A percentile compares a stretch with the other conserved stretches of the same genome.
Conservation (phyloP, 805 yeast species). For the Metschnikowia anglica region DNA sequence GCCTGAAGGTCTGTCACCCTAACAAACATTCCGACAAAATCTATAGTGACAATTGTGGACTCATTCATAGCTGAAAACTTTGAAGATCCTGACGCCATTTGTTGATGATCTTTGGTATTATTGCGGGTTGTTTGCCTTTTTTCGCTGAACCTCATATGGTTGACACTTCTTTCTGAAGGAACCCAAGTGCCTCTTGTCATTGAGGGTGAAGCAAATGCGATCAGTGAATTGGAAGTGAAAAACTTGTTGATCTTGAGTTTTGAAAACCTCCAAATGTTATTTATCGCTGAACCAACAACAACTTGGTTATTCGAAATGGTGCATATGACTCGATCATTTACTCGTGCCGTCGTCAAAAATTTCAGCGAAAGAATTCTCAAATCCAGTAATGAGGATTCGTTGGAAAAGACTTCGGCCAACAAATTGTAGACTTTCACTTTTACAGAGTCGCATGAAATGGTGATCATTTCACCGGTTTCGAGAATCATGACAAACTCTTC, state of each 20-base stretch:
- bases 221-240: constrained; percentile 11
- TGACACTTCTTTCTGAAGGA: not conserved
- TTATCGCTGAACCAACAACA: constrained; percentile 61
- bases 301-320: constrained; percentile 49
- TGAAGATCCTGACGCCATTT: not conserved
- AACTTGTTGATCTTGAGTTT: constrained; percentile 29
- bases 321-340: constrained; percentile 68
- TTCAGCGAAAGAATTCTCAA: constrained; percentile 49
- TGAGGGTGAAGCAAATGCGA: constrained; percentile 19
- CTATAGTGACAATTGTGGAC: constrained; percentile 51
- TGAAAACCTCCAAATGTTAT: constrained; percentile 63
- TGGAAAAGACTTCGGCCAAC: constrained; percentile 22
- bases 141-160: not conserved
- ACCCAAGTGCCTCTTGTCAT: constrained; percentile 18
- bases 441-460: constrained; percentile 53
- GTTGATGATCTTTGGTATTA: not conserved
- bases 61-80: constrained; percentile 26
- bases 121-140: not conserved
- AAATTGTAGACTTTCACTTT: constrained; percentile 31
- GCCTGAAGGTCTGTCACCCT: constrained; percentile 56
- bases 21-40: constrained; percentile 74
- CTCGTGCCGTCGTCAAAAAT: constrained; percentile 65
- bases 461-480: constrained; percentile 49
- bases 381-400: constrained; percentile 6
- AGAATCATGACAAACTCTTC: constrained; percentile 55